Evolutionary conservation across 495 filamentous ascomycete genomes (phyloP), one percentile per base, ranked within the genome.

Genomic region (Terfezia boudieri): DNA sequence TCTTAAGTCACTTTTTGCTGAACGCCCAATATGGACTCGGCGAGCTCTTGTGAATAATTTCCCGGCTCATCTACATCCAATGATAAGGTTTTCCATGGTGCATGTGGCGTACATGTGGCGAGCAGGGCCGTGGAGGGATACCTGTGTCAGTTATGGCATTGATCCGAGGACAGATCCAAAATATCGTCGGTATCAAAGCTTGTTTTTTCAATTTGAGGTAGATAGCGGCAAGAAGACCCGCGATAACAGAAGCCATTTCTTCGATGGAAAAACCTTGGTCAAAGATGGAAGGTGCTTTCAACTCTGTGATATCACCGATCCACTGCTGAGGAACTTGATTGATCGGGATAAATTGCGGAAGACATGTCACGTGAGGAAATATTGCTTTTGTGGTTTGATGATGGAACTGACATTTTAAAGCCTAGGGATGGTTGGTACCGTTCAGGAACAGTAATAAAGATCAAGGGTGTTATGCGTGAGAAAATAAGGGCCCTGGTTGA

Each of bases 211-310:
- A 55, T 62, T 81, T 11, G 65, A 76, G 37, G 22, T 53, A 36
- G 53, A 35, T 55, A 52, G 36, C 56, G 48, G 32, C 57, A 51
- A 35, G 53, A 49, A 38, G 54, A 49, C 55, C 8, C 32, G 56
- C 8, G 59, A 67, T 32, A 66, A 67, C 36, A 66, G 70, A 52
- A 76, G 71, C 38, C 90, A 95, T 67, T 65, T 89, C 16, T 98
- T 94, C 67, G 82, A 89, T 50, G 89, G 90, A 38, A 66, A 76
- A 46, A 68, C 64, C 0, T 70, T 87, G 32, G 73, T 74, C 9
- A 69, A 71, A 6, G 85, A 90, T 61, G 87, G 87, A 2, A 83
- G 86, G 50, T 78, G 86, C 55, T 98, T 85, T 81, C 90, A 95
- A 71, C 73, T 88, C 36, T 92, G 88, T 68, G 90, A 98, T 65